These are phyloP conservation scores for Claviceps citrina DNA, from an alignment of 2,329 filamentous ascomycete genomes.

Conservation along the genomic window DNA sequence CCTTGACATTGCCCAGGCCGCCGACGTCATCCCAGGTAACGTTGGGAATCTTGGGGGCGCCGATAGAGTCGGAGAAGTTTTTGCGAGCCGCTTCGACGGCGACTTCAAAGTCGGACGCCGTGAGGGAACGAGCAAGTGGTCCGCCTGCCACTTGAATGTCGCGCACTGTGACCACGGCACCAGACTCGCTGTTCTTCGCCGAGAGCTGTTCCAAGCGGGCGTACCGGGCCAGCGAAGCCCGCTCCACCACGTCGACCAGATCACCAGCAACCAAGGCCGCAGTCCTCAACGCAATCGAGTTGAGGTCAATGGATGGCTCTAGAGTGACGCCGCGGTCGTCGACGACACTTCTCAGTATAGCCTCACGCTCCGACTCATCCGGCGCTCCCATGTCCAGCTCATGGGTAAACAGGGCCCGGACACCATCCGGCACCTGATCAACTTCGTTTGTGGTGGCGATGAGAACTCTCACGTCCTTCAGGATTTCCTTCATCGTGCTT, in stretches of 20 bases:
- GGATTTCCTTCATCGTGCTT: constrained; percentile 66
- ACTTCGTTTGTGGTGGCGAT: constrained; percentile 91
- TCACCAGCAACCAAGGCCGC: constrained; percentile 90
- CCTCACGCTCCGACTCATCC: constrained; percentile 82
- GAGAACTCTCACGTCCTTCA: constrained; percentile 65
- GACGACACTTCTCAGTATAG: constrained; percentile 66
- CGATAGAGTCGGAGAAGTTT: constrained; percentile 95
- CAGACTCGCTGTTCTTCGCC: constrained; percentile 21
- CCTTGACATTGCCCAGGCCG: constrained; percentile 84
- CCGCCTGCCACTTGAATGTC: constrained; percentile 87
- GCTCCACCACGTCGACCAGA: constrained; percentile 82
- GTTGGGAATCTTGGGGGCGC: constrained; percentile 93
- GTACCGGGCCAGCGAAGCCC: constrained; percentile 63
- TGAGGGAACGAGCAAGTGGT: constrained; percentile 60
- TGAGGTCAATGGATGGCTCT: constrained; percentile 69
- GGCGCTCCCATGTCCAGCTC: constrained; percentile 88
- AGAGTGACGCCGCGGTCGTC: constrained; percentile 61
- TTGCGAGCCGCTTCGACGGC: constrained; percentile 91
- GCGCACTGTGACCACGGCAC: constrained; percentile 43
- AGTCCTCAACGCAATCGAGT: constrained; percentile 80
- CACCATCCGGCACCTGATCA: constrained; percentile 81
- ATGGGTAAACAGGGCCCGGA: constrained; percentile 84
- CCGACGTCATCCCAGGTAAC: constrained; percentile 95
- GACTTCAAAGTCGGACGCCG: constrained; percentile 71
- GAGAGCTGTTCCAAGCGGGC: constrained; percentile 63